These are phyloP conservation scores for Fusarium globosum DNA, from an alignment of 2,329 filamentous ascomycete species.

Conservation along the genomic window DNA sequence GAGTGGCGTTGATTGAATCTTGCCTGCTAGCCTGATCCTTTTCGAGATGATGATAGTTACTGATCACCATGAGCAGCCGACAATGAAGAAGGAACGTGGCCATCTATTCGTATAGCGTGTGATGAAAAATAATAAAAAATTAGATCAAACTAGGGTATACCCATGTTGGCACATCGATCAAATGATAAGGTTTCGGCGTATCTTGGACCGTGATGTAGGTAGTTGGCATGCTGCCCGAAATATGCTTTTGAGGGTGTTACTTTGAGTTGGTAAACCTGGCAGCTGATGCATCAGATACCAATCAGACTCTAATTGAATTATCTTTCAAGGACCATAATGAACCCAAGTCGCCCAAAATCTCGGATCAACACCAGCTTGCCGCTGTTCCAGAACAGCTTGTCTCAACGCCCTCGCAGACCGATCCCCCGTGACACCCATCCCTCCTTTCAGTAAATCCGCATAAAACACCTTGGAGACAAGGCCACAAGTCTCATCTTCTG, in stretches of 20 bases:
- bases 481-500: background rate
- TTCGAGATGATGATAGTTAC: background rate
- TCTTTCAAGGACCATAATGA: background rate
- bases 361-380: background rate
- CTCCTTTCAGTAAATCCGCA: background rate
- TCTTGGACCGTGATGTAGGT: background rate
- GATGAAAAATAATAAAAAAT: too few relatives aligned
- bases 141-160: too few relatives aligned
- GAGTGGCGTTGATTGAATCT: background rate
- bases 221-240: background rate
- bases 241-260: background rate
- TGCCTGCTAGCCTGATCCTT: background rate
- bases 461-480: background rate
- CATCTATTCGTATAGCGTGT: fast-evolving
- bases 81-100: fast-evolving
- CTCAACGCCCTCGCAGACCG: background rate
- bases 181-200: background rate
- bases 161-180: background rate
- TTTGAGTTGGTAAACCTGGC: background rate
- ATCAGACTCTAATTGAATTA: background rate
- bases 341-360: background rate
- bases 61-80: too few relatives aligned
- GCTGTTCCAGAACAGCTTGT: background rate
- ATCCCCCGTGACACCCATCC: background rate
- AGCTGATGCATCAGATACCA: fast-evolving